A percentile compares a stretch with the other conserved stretches of the same genome.
Evolutionary conservation across 2,329 filamentous ascomycete species (phyloP).

Genomic region (Aulographum hederae): DNA sequence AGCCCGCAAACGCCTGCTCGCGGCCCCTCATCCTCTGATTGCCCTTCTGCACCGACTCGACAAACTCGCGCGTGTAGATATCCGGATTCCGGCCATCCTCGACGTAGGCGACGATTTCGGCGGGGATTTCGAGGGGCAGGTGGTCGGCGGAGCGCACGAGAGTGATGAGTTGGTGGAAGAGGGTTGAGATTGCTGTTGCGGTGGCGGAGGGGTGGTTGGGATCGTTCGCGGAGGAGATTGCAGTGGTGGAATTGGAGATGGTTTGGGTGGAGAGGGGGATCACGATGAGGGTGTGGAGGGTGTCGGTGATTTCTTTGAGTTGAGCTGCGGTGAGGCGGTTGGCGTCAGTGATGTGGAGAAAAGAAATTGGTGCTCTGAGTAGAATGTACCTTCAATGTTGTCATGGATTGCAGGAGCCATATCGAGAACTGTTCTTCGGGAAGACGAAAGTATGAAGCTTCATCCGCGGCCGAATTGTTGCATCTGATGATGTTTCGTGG

Average conservation of each 20-base stretch:
- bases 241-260: background rate
- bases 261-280: no score
- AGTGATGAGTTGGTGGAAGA: conserved; percentile 32
- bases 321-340: background rate
- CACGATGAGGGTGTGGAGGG: no score
- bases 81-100: conserved; percentile 45
- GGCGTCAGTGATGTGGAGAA: no score
- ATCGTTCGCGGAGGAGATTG: background rate
- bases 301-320: no score
- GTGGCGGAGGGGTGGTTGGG: conserved; percentile 5
- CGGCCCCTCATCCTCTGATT: conserved; percentile 46
- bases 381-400: no score
- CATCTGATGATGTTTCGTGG: no score
- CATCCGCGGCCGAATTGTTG: no score
- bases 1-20: conserved; percentile 37
- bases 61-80: conserved; percentile 48
- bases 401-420: no score
- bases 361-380: no score
- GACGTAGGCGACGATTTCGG: conserved; percentile 44
- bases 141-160: conserved; percentile 30
- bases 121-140: conserved; percentile 34
- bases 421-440: no score
- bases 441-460: no score
- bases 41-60: conserved; percentile 42
- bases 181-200: conserved; percentile 30